Conservation (phyloP, 371 early-diverging fungal species). For the Apophysomyces ossiformis region DNA sequence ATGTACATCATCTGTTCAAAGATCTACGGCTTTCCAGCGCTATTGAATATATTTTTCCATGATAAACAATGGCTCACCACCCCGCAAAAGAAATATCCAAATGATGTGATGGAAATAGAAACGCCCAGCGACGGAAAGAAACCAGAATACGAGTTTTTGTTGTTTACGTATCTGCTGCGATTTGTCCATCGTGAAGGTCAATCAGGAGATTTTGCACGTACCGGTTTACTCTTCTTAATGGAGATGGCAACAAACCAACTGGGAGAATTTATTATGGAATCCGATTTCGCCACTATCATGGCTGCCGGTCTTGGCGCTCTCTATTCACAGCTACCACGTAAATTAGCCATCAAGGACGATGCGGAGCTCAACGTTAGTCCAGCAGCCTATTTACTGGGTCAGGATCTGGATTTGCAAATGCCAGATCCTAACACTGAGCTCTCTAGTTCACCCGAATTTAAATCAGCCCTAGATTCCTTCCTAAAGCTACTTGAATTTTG, state of each 20-base stretch:
- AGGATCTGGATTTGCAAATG: constrained; percentile 27
- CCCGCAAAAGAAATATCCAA: constrained; percentile 35
- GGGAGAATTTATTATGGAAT: constrained; percentile 74
- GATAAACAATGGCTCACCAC: constrained; percentile 71
- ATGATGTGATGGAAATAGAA: constrained; percentile 7
- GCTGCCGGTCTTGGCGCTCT: constrained; percentile 84
- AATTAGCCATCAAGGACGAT: constrained; percentile 56
- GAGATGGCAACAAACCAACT: constrained; percentile 73
- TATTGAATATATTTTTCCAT: constrained; percentile 85
- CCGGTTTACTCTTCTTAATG: constrained; percentile 80
- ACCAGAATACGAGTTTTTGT: constrained; percentile 72
- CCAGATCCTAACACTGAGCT: constrained; percentile 35
- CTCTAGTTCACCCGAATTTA: constrained; percentile 64
- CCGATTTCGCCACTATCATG: constrained; percentile 76
- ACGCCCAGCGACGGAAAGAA: constrained; percentile 24
- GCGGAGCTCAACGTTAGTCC: constrained; percentile 24
- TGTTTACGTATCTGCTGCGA: constrained; percentile 79
- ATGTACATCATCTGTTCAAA: constrained; percentile 84
- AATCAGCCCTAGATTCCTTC: constrained; percentile 72
- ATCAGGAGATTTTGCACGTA: constrained; percentile 83
- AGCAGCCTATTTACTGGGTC: constrained; percentile 44
- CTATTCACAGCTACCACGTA: constrained; percentile 85
- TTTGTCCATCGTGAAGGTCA: constrained; percentile 84
- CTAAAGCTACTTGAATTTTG: constrained; percentile 75
- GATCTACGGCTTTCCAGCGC: constrained; percentile 82